Evolutionary conservation across 768 basidiomycete genomes (phyloP), one percentile per base, ranked within the genome.

Genomic region (Agaricus sinodeliciosus): DNA sequence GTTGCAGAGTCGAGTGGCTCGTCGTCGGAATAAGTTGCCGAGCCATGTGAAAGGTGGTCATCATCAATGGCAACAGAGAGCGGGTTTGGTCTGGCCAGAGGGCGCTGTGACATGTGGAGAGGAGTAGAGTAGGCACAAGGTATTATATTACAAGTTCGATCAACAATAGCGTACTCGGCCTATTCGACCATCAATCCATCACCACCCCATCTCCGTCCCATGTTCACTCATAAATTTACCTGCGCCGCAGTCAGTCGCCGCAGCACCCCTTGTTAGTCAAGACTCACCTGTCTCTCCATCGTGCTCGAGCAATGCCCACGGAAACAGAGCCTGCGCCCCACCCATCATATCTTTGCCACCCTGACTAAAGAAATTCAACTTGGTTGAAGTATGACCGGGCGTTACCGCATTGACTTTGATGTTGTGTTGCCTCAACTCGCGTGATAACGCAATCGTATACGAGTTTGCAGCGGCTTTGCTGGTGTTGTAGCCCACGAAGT

Each of bases 391-490:
- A 54, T 67, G 84, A 0, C 85, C 85, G 13, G 85, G 85, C 0
- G 81, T 81, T 3, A 85, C 67, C 1, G 74, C 69, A 61, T 87
- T 87, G 41, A 84, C 79, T 54, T 78, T 77, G 57, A 87, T 81
- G 18, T 64, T 64, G 51, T 73, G 69, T 16, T 64, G 58, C 2
- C 72, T 74, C 69, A 86, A 74, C 63, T 86, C 84, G 13, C 79
- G 74, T 0, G 85, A 81, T n/a, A 87, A 68, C 1, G 77, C 78
- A 53, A 79, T 81, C 0, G 75, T 69, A 46, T 87, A 78, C 40
- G 77, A 76, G 43, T 82, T 80, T 0, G 79, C 80, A 7, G 86
- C 87, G 0, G 80, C 84, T 68, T 87, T 87, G 55, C 80, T 83
- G 1, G 84, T 81, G 58, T 86, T 86, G 62, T 87, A 87, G 7